Evolutionary conservation across 768 basidiomycete species (phyloP).

Genomic region (Coprinellus micaceus): DNA sequence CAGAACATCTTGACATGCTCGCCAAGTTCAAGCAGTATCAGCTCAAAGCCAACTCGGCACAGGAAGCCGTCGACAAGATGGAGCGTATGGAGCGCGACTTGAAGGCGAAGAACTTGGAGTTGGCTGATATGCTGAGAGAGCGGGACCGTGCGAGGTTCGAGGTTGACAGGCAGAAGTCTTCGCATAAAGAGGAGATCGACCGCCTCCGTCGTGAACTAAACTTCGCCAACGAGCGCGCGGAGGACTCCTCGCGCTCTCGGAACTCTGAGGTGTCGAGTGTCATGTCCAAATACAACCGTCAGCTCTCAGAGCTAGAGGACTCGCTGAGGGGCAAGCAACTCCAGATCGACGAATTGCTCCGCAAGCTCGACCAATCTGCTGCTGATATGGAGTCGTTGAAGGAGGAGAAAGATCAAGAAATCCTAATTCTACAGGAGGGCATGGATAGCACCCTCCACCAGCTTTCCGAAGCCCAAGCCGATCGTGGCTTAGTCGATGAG

Average conservation of each 20-base stretch:
- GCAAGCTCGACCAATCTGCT: slow-evolving; percentile 70
- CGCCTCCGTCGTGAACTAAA: slow-evolving; percentile 86
- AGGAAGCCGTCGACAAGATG: slow-evolving; percentile 97
- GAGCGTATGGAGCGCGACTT: slow-evolving; percentile 98
- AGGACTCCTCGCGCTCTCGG: slow-evolving; percentile 88
- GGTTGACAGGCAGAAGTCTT: slow-evolving; percentile 87
- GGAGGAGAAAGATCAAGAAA: slow-evolving; percentile 97
- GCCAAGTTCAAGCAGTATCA: slow-evolving; percentile 97
- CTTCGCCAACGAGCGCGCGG: slow-evolving; percentile 97
- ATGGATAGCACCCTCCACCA: slow-evolving; percentile 91
- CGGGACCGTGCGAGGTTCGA: slow-evolving; percentile 95
- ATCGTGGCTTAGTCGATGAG: slow-evolving; percentile 78
- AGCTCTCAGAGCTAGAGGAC: slow-evolving; percentile 94
- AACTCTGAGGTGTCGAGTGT: slow-evolving; percentile 88
- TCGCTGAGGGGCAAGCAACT: slow-evolving; percentile 90
- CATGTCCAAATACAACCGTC: slow-evolving; percentile 91
- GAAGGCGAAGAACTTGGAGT: slow-evolving; percentile 96
- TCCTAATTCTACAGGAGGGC: slow-evolving; percentile 90
- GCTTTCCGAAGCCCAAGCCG: slow-evolving; percentile 84
- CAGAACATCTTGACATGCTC: slow-evolving; percentile 96
- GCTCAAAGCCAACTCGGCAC: slow-evolving; percentile 95
- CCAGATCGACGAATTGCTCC: slow-evolving; percentile 90
- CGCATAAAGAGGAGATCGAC: slow-evolving; percentile 93
- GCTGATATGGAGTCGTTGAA: slow-evolving; percentile 76
- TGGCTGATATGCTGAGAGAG: slow-evolving; percentile 98